phyloP scores from a whole-genome alignment of 768 basidiomycete genomes.

The Strobilomyces echinocephalus region DNA sequence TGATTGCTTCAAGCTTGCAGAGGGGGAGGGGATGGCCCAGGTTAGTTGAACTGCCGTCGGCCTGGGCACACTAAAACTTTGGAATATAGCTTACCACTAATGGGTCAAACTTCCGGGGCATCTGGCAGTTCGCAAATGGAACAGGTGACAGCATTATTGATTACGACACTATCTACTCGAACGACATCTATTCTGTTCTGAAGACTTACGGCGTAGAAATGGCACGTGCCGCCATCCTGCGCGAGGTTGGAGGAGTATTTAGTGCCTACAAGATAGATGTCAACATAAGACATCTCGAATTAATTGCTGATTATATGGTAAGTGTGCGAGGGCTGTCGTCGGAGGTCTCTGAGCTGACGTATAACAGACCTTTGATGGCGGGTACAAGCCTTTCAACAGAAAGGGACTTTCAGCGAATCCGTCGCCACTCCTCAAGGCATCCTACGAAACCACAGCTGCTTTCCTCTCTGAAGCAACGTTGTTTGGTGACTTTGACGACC shows the following conservation, averaged over 20 bases:
- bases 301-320: constrained; percentile 99
- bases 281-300: constrained; percentile 86
- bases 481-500: constrained; percentile 91
- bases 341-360: not conserved
- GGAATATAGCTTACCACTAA: constrained; percentile 69
- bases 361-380: constrained; percentile 89
- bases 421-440: constrained; percentile 95
- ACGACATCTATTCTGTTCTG: constrained; percentile 90
- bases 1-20: constrained; percentile 67
- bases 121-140: constrained; percentile 71
- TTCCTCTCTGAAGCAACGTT: constrained; percentile 94
- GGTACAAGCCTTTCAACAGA: constrained; percentile 97
- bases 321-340: constrained; percentile 22
- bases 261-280: constrained; percentile 95
- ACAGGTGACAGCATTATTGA: constrained; percentile 60
- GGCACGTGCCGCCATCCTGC: constrained; percentile 85
- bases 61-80: not conserved
- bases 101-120: constrained; percentile 86
- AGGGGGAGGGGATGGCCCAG: constrained; percentile 49
- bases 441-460: constrained; percentile 91
- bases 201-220: constrained; percentile 96
- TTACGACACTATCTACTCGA: constrained; percentile 80
- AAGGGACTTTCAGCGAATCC: constrained; percentile 89
- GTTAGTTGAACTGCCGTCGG: constrained; percentile 29
- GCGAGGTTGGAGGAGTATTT: constrained; percentile 89